Evolutionary conservation across 495 filamentous ascomycete genomes (phyloP), one percentile per base, ranked within the genome.

Genomic region (Podospora fimiseda): DNA sequence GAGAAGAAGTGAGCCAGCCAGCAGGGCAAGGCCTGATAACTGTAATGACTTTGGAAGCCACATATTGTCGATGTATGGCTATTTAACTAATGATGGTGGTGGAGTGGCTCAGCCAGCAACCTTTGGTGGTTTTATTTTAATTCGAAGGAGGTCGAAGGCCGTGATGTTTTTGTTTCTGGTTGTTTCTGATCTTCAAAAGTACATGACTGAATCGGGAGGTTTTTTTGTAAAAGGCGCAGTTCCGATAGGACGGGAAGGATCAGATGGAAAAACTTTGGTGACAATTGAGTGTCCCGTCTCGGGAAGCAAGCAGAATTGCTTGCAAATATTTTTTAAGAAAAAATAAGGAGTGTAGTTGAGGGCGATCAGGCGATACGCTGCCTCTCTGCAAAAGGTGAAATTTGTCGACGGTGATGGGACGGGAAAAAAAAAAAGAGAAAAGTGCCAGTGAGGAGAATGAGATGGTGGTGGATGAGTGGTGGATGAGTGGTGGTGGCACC

Each of bases 1-100:
- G 46, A 67, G 46, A 30, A 79, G 50, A 57, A 70, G 53, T 38
- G 60, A 51, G 18, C 68, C 58, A n/a, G 63, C 68, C 60, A 78
- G 56, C 51, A 78, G 70, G 61, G 63, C 68, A 37, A 64, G n/a
- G 48, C 65, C 73, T 39, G 73, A 61, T 52, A 39, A 43, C 15
- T 58, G 57, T 51, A 67, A 56, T 7, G 66, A 63, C 27, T 43
- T 59, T 43, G 67, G 49, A 21, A 63, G 41, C 64, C 71, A 59
- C 60, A 68, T 67, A 50, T 11, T 21, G 18, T 41, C 1, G 16
- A 18, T 40, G 24, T 15, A 24, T 8, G 36, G 18, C 14, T 4
- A 4, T 9, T 21, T 15, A 23, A 2, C 16, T 36, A 5, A 3
- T 13, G 51, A 53, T 39, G 15, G 48, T 39, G 27, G 13, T 20